Base-by-base conservation (phyloP, 139 green algal genomes). In the Eudorina sp. region DNA sequence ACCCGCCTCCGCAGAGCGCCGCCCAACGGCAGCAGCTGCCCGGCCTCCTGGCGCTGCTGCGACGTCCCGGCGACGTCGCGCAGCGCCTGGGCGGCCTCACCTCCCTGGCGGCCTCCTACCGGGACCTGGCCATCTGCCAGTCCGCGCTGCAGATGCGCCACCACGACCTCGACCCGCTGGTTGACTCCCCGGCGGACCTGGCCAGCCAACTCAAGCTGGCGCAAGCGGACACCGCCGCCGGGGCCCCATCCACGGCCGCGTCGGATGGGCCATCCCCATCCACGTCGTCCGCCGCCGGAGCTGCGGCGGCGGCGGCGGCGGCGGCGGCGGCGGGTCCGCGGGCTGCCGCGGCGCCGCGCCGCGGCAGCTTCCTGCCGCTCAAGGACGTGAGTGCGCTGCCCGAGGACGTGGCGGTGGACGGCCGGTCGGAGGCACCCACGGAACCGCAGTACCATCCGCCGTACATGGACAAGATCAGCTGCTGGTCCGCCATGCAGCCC, bases 381-480 rank as follows among this genome's bases (percentile, higher is more conserved):
- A 36, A 29, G 31, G 81, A 87, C 81, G 64, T 78, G 6, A 86
- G 41, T 13, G 0, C 19, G 36, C 31, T 55, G 21, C 41, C 46
- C 21, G 80, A 76, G 29, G n/a, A 31, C 23, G 5, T 68, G 23
- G 5, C 43, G 43, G 62, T 87, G 21, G 81, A 78, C 66, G 60
- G 81, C 45, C 6, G 7, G 1, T 43, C 36, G 31, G 16, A 29
- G 18, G 72, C 80, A n/a, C 88, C 88, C 8, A 18, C 41, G 13
- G 77, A 84, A 40, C 36, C 69, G 53, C 36, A 23, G 45, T 53
- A 85, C 23, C 48, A 86, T 5, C 38, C 41, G n/a, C 13, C 19
- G n/a, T 68, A 90, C 89, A 92, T 92, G 90, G 90, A 92, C 85
- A 92, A 90, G 85, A 83, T 90, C 25, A 86, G 75, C 48, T 84